A percentile compares a stretch with the other conserved stretches of the same genome.
Evolutionary conservation across 306 rosid species (phyloP).

Genomic region (Alnus glutinosa): DNA sequence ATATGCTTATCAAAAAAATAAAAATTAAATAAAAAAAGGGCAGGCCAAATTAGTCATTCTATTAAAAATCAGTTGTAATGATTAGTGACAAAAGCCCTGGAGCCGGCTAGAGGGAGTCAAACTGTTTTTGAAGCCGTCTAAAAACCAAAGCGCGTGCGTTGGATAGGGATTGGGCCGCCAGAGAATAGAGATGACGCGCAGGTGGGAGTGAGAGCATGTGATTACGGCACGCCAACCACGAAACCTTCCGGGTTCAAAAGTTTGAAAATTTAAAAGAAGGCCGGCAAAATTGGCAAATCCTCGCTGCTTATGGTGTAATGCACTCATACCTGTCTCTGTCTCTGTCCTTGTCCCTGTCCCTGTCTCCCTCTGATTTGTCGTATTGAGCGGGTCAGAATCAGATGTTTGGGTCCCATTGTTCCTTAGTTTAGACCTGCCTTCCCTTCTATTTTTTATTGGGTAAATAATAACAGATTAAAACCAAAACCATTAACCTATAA

Average conservation of each 20-base stretch:
- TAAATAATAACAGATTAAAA: too few species aligned
- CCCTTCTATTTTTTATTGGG: neutral
- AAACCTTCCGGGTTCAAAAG: neutral
- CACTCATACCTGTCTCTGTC: neutral
- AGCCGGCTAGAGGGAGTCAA: conserved; percentile 27
- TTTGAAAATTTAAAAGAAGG: conserved; percentile 17
- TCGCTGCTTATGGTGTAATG: conserved; percentile 33
- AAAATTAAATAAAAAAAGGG: too few species aligned
- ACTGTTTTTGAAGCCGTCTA: neutral
- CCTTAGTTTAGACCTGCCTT: neutral
- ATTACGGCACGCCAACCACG: conserved; percentile 20
- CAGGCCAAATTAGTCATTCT: too few species aligned
- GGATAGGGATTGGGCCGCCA: conserved; percentile 8
- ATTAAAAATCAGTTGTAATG: too few species aligned
- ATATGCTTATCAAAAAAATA: too few species aligned
- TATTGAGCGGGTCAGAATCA: conserved; percentile 1
- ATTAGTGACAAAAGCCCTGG: too few species aligned
- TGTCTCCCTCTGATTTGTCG: conserved; percentile 17
- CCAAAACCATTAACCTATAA: too few species aligned
- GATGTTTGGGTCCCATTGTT: conserved; percentile 10
- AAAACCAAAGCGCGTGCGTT: neutral
- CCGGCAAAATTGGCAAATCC: conserved; percentile 23
- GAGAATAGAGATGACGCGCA: neutral
- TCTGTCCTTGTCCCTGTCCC: too few species aligned
- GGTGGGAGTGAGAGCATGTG: conserved; percentile 29